These are phyloP conservation scores for Pichia sp. DNA, from an alignment of 1,139 yeast genomes.

Conservation along the genomic window DNA sequence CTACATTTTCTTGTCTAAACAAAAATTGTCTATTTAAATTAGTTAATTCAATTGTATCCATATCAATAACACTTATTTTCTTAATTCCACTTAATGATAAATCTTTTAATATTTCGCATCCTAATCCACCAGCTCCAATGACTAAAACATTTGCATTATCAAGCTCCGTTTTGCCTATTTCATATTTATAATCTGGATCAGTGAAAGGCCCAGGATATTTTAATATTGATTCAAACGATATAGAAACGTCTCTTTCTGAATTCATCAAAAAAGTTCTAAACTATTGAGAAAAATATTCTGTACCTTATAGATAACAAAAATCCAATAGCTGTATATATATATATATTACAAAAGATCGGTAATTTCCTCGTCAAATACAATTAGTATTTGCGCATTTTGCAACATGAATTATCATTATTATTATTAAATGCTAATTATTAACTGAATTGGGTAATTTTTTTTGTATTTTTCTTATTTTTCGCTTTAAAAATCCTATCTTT, in stretches of 20 bases:
- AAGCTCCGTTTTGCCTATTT: conserved; percentile 24
- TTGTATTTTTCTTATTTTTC: neutral
- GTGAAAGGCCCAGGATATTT: conserved; percentile 25
- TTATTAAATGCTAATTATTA: too few species aligned
- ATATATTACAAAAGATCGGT: too few species aligned
- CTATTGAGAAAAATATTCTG: too few species aligned
- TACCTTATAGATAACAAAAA: too few species aligned
- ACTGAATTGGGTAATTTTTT: too few species aligned
- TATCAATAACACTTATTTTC: conserved; percentile 77
- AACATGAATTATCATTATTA: too few species aligned
- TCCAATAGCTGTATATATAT: too few species aligned
- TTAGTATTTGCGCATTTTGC: too few species aligned
- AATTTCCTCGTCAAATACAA: too few species aligned
- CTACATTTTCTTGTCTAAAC: conserved; percentile 72
- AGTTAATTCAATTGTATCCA: conserved; percentile 91
- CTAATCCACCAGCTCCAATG: conserved; percentile 93
- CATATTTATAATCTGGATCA: conserved; percentile 25
- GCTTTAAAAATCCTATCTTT: neutral
- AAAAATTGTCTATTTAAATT: conserved; percentile 91
- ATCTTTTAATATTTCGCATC: conserved; percentile 87
- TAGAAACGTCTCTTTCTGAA: neutral
- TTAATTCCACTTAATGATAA: conserved; percentile 72
- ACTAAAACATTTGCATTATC: conserved; percentile 39
- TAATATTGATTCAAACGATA: conserved; percentile 14
- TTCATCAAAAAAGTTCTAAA: too few species aligned